Percentiles rank a stretch among this genome's conserved stretches.
phyloP scores from a whole-genome alignment of 176 grass and related monocot species.

The Carex kokanica region DNA sequence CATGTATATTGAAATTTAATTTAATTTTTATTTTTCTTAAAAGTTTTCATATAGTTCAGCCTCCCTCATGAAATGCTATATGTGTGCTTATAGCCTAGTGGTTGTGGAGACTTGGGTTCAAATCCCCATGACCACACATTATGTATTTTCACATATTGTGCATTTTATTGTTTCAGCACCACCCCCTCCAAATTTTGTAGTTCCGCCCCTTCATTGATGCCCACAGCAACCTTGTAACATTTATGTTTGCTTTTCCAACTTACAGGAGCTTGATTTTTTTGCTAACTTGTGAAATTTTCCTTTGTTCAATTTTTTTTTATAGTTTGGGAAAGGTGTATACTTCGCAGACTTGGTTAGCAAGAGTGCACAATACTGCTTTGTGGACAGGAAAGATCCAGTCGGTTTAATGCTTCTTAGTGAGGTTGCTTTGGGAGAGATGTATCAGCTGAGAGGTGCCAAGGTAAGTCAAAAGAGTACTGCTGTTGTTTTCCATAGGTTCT shows the following conservation, averaged over 20 bases:
- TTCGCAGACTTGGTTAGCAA: slow-evolving; percentile 95
- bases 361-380: slow-evolving; percentile 89
- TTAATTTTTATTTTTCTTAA: too few relatives aligned
- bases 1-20: too few relatives aligned
- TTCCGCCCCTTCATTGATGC: not conserved
- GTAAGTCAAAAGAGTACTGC: slow-evolving; percentile 35
- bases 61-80: too few relatives aligned
- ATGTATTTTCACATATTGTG: too few relatives aligned
- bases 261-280: slow-evolving; percentile 9
- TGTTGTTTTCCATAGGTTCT: not conserved
- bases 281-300: slow-evolving; percentile 20
- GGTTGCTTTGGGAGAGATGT: slow-evolving; percentile 88
- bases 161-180: too few relatives aligned
- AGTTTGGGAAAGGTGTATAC: slow-evolving; percentile 98
- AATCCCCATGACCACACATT: too few relatives aligned
- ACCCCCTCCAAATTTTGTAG: too few relatives aligned
- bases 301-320: slow-evolving; percentile 25
- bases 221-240: not conserved
- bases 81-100: too few relatives aligned
- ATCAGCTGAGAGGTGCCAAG: slow-evolving; percentile 82
- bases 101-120: too few relatives aligned
- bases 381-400: slow-evolving; percentile 70
- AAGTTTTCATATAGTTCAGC: too few relatives aligned
- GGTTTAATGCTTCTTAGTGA: slow-evolving; percentile 96
- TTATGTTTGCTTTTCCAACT: not conserved